phyloP scores from a whole-genome alignment of 2,329 filamentous ascomycete genomes.

The Metarhizium album region DNA sequence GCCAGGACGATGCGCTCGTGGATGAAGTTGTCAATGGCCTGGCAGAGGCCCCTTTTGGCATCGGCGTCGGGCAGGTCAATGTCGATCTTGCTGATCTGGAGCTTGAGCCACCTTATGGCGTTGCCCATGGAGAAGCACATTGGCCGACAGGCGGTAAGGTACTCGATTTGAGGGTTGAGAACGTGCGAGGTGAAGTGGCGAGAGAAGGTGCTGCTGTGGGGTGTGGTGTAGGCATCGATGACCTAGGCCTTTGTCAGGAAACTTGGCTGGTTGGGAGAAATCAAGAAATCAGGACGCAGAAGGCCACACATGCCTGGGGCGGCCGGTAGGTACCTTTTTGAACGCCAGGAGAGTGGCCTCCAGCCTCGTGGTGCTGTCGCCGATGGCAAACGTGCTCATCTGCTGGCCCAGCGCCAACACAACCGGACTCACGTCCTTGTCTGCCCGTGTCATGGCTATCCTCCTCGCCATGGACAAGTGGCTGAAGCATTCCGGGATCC shows the following conservation, averaged over 20 bases:
- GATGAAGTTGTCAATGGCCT: constrained; percentile 81
- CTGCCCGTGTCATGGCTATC: constrained; percentile 44
- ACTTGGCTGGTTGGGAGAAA: background rate
- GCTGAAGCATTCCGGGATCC: constrained; percentile 64
- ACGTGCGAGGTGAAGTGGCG: constrained; percentile 86
- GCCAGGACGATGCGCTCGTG: constrained; percentile 82
- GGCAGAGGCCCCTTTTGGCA: constrained; percentile 68
- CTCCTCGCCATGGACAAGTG: constrained; percentile 63
- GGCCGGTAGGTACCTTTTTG: constrained; percentile 51
- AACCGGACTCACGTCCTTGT: constrained; percentile 75
- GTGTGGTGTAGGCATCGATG: constrained; percentile 86
- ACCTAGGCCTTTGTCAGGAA: constrained; percentile 44
- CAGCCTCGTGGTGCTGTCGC: constrained; percentile 79
- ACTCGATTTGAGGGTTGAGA: constrained; percentile 90
- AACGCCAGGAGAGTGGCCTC: constrained; percentile 83
- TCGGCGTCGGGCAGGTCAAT: constrained; percentile 72
- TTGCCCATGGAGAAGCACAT: constrained; percentile 97
- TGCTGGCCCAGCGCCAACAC: constrained; percentile 80
- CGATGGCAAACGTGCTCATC: constrained; percentile 79
- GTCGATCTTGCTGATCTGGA: constrained; percentile 82
- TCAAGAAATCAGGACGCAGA: too few relatives aligned
- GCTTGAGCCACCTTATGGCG: constrained; percentile 87
- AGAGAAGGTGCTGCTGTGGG: constrained; percentile 70
- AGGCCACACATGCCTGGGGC: background rate
- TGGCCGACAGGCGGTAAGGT: constrained; percentile 84